These are phyloP conservation scores for Magnolia changhungtana DNA, from an alignment of 164 flowering plant genomes.

Conservation along the genomic window DNA sequence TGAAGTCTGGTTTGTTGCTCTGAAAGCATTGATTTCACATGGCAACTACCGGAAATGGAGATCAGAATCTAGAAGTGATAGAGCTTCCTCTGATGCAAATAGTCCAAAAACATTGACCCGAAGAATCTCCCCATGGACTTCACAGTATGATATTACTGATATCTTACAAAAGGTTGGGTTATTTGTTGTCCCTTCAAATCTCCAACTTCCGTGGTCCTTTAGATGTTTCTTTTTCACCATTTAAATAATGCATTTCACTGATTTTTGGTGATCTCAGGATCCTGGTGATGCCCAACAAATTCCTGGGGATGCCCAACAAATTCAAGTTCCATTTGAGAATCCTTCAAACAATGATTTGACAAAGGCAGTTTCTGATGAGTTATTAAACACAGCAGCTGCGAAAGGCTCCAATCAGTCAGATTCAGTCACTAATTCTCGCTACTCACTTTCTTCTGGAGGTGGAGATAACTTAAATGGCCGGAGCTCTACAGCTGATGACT, in stretches of 20 bases:
- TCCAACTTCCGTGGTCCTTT: neutral
- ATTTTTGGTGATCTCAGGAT: conserved; percentile 40
- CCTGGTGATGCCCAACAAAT: conserved; percentile 40
- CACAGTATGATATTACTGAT: conserved; percentile 36
- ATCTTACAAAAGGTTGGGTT: conserved; percentile 19
- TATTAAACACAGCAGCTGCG: conserved; percentile 49
- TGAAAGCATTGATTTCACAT: conserved; percentile 69
- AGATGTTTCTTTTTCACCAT: neutral
- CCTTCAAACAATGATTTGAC: conserved; percentile 50
- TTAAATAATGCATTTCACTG: neutral
- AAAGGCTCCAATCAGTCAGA: conserved; percentile 40
- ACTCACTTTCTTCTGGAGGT: conserved; percentile 30
- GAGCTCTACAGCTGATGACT: conserved; percentile 64
- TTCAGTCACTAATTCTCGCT: conserved; percentile 27
- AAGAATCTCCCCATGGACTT: conserved; percentile 37
- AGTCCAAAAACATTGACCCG: conserved; percentile 35
- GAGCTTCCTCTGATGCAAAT: conserved; percentile 37
- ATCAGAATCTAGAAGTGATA: conserved; percentile 44
- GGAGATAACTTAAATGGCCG: conserved; percentile 33
- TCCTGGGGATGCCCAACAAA: conserved; percentile 42
- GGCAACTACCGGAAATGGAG: conserved; percentile 44
- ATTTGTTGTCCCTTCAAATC: neutral
- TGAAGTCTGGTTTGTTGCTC: conserved; percentile 90
- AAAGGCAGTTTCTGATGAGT: conserved; percentile 71
- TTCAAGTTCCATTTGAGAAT: conserved; percentile 40